phyloP scores from a whole-genome alignment of 2,329 filamentous ascomycete species.

The Scedosporium apiospermum region DNA sequence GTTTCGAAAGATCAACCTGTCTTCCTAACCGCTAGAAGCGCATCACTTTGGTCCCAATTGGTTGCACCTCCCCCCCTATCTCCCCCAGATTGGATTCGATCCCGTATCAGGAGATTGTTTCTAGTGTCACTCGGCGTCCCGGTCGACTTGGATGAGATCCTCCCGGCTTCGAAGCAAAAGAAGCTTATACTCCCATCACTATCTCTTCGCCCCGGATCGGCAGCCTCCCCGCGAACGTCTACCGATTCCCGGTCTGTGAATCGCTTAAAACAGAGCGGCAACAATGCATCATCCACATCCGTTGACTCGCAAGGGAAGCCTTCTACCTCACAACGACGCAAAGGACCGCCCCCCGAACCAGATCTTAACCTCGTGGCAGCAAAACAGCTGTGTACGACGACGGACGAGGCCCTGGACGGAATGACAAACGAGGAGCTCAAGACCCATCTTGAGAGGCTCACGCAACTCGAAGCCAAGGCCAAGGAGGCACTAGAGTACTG shows the following conservation, averaged over 20 bases:
- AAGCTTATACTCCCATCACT: slow-evolving; percentile 89
- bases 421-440: slow-evolving; percentile 71
- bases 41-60: slow-evolving; percentile 92
- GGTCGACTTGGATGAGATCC: slow-evolving; percentile 92
- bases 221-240: slow-evolving; percentile 44
- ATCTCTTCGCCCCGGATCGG: slow-evolving; percentile 49
- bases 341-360: slow-evolving; percentile 58
- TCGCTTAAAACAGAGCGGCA: slow-evolving; percentile 34
- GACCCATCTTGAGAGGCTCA: slow-evolving; percentile 59
- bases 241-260: slow-evolving; percentile 41
- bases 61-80: slow-evolving; percentile 90
- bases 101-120: slow-evolving; percentile 87
- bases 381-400: slow-evolving; percentile 70
- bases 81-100: slow-evolving; percentile 95
- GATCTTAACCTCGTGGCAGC: slow-evolving; percentile 72
- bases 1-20: slow-evolving; percentile 50
- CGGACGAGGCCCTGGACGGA: slow-evolving; percentile 70
- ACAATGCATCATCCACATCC: slow-evolving; percentile 47
- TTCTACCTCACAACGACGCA: slow-evolving; percentile 32
- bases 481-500: slow-evolving; percentile 79
- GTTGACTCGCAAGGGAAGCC: slow-evolving; percentile 49
- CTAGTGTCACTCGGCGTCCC: slow-evolving; percentile 92
- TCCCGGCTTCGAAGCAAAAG: slow-evolving; percentile 95
- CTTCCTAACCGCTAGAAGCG: slow-evolving; percentile 77
- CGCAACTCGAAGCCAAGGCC: slow-evolving; percentile 60